Evolutionary conservation across 208 protist genomes (phyloP).

Genomic region (Naegleria gruberi): DNA sequence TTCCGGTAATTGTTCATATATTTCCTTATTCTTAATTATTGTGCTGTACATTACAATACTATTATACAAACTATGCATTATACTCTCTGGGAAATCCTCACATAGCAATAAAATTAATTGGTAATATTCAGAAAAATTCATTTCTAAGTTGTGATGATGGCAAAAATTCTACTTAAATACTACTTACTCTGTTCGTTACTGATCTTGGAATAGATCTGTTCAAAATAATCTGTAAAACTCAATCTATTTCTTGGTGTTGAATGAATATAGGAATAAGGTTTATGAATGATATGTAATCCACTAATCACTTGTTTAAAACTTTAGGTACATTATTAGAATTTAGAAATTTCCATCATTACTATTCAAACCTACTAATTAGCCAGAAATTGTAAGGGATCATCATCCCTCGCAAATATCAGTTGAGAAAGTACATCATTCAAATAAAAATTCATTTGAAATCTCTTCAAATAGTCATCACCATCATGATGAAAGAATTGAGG

Average conservation of each 20-base stretch:
- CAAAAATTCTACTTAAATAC: neutral
- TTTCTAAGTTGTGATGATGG: neutral
- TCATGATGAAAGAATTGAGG: neutral
- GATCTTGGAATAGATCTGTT: constrained; percentile 3
- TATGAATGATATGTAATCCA: neutral
- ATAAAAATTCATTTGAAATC: neutral
- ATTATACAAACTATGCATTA: neutral
- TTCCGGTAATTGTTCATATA: neutral
- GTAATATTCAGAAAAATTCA: neutral
- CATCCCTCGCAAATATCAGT: neutral
- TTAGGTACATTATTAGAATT: neutral
- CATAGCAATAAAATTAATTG: neutral
- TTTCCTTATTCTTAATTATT: neutral
- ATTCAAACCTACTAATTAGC: neutral
- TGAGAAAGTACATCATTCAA: neutral
- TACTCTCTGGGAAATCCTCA: neutral
- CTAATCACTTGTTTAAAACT: neutral
- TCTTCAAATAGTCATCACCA: neutral
- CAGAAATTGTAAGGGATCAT: neutral
- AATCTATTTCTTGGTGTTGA: neutral
- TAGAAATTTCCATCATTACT: neutral
- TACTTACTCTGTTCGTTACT: neutral
- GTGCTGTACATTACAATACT: neutral
- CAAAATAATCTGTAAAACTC: neutral
- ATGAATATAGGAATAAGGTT: neutral